Evolutionary conservation across 2,329 filamentous ascomycete species (phyloP).

Genomic region (Thelonectria discophora): DNA sequence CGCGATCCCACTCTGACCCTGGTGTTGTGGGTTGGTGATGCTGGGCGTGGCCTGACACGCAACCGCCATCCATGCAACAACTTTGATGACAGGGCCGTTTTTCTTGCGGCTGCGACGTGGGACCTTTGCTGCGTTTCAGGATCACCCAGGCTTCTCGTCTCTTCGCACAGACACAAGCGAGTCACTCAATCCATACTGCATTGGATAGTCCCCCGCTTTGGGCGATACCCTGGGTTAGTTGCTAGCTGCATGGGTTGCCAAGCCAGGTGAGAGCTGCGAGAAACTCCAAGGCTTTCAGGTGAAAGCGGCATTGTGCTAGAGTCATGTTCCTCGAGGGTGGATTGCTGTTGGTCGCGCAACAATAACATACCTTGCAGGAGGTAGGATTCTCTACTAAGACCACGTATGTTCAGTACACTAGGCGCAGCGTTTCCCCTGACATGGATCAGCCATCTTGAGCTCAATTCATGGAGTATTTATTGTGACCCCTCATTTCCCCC

Average conservation of each 20-base stretch:
- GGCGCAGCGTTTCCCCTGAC: neutral
- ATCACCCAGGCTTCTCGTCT: neutral
- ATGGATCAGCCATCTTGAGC: slow-evolving; percentile 5
- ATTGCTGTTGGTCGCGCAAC: slow-evolving; percentile 3
- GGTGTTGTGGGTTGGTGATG: neutral
- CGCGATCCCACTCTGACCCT: neutral
- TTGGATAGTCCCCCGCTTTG: neutral
- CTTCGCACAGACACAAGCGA: neutral
- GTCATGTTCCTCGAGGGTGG: neutral
- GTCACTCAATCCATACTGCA: neutral
- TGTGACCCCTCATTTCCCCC: neutral
- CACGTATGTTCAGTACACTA: neutral
- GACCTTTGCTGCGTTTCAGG: neutral
- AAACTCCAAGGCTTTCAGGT: neutral
- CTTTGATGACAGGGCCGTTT: neutral
- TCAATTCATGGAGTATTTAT: neutral
- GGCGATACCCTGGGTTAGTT: neutral
- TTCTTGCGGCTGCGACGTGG: neutral
- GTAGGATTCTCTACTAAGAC: neutral
- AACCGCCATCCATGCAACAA: neutral
- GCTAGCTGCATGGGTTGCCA: neutral
- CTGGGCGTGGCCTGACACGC: neutral
- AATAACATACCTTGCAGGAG: slow-evolving; percentile 7
- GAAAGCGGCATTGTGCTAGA: neutral
- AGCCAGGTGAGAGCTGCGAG: neutral